Conservation (phyloP, 2,329 filamentous ascomycete species). For the Fusarium palustre region DNA sequence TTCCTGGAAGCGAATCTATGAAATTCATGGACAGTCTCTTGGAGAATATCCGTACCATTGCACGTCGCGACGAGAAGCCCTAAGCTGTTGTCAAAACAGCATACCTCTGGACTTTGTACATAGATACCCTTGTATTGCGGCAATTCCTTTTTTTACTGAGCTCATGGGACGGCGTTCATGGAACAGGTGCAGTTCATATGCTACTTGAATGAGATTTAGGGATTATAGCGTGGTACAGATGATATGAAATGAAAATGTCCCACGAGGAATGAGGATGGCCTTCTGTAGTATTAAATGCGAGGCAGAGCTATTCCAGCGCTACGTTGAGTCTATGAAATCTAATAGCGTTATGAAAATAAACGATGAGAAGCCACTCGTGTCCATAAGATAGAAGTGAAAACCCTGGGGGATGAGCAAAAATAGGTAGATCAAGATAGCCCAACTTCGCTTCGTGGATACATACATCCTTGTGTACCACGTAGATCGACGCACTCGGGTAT, state of each 20-base stretch:
- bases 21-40: constrained; percentile 66
- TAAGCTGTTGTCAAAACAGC: constrained; percentile 7
- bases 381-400: not conserved
- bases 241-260: constrained; percentile 10
- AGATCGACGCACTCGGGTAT: not conserved
- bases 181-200: constrained; percentile 1
- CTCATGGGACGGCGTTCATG: constrained; percentile 33
- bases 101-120: constrained; percentile 2
- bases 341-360: not conserved
- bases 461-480: not conserved
- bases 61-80: constrained; percentile 32
- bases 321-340: not conserved
- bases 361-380: not conserved
- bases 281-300: constrained; percentile 25
- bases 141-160: constrained; percentile 6
- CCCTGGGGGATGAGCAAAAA: not conserved
- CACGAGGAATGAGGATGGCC: constrained; percentile 16
- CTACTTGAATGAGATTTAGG: constrained; percentile 1
- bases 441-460: not conserved
- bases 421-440: too few species aligned
- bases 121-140: constrained; percentile 20
- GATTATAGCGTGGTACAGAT: constrained; percentile 12
- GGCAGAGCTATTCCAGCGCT: not conserved
- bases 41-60: constrained; percentile 60
- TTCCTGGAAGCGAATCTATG: constrained; percentile 59